Conservation (phyloP, 495 filamentous ascomycete genomes). For the Friedmanniomyces endolithicus region DNA sequence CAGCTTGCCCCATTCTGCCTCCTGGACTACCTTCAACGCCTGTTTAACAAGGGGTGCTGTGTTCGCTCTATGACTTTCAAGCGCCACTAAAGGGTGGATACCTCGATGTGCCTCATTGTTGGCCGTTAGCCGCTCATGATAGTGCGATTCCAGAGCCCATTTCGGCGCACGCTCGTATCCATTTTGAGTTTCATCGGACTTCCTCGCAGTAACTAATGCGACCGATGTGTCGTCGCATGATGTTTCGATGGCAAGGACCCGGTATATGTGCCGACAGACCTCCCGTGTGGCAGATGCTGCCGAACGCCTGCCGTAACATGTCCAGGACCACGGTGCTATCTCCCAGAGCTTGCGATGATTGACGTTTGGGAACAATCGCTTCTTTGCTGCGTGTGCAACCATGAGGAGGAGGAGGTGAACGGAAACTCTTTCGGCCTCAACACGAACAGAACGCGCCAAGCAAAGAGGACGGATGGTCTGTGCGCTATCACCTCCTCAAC, state of each 20-base stretch:
- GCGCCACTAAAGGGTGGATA: conserved; percentile 62
- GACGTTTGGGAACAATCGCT: not conserved
- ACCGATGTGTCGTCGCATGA: conserved; percentile 98
- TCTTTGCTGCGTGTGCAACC: not conserved
- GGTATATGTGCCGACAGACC: not conserved
- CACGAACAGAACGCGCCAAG: not conserved
- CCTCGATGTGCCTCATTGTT: conserved; percentile 59
- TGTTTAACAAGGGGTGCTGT: conserved; percentile 54
- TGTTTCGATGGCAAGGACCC: conserved; percentile 73
- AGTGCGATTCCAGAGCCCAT: conserved; percentile 40
- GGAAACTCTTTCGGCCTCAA: not conserved
- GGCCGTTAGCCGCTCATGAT: conserved; percentile 71
- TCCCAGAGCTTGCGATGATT: too few relatives aligned
- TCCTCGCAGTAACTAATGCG: conserved; percentile 47
- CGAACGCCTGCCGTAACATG: too few relatives aligned
- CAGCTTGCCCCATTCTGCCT: not conserved
- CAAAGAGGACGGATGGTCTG: not conserved
- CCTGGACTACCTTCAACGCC: conserved; percentile 35
- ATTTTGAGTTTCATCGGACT: not conserved
- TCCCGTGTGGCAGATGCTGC: not conserved
- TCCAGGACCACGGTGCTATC: too few relatives aligned
- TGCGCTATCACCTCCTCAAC: not conserved
- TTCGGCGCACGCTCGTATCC: not conserved
- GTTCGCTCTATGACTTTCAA: conserved; percentile 57
- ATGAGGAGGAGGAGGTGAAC: not conserved